Percentiles rank a stretch among this genome's conserved stretches.
phyloP scores from a whole-genome alignment of 1,139 yeast genomes.

The Suhomyces yuchorum region DNA sequence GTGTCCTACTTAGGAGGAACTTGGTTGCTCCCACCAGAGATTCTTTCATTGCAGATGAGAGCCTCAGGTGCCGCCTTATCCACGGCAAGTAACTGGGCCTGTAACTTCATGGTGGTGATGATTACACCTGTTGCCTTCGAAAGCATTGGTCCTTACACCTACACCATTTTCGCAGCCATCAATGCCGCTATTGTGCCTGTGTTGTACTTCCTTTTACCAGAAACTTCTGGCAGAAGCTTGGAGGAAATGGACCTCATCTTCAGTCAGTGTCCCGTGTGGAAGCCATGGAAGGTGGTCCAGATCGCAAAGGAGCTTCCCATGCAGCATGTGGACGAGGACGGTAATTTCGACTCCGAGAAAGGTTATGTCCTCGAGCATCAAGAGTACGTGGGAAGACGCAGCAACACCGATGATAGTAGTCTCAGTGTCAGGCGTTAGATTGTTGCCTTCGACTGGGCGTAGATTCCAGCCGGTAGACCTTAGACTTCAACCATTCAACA shows the following conservation, averaged over 20 bases:
- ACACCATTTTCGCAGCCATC: conserved; percentile 38
- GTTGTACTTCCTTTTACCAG: conserved; percentile 58
- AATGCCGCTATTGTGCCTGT: conserved; percentile 55
- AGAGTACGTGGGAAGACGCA: conserved; percentile 5
- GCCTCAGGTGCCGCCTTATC: conserved; percentile 40
- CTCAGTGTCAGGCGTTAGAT: background rate
- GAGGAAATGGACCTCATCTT: conserved; percentile 66
- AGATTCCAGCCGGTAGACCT: no score
- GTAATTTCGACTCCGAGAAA: conserved; percentile 9
- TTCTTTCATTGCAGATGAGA: conserved; percentile 35
- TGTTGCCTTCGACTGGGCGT: no score
- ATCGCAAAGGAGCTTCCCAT: conserved; percentile 39
- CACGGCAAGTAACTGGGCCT: conserved; percentile 42
- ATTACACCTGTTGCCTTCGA: conserved; percentile 38
- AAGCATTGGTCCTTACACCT: conserved; percentile 36
- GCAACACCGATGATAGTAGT: background rate
- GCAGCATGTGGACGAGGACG: conserved; percentile 19
- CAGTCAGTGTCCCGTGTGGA: conserved; percentile 35
- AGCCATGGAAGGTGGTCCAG: conserved; percentile 42
- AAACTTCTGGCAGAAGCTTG: conserved; percentile 59
- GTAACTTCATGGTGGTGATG: conserved; percentile 40
- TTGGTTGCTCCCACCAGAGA: conserved; percentile 35
- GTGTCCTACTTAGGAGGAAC: conserved; percentile 32
- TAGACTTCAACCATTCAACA: no score
- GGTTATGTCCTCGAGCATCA: conserved; percentile 6